Conservation (phyloP, 2,329 filamentous ascomycete genomes). For the Penicillium brevicompactum region DNA sequence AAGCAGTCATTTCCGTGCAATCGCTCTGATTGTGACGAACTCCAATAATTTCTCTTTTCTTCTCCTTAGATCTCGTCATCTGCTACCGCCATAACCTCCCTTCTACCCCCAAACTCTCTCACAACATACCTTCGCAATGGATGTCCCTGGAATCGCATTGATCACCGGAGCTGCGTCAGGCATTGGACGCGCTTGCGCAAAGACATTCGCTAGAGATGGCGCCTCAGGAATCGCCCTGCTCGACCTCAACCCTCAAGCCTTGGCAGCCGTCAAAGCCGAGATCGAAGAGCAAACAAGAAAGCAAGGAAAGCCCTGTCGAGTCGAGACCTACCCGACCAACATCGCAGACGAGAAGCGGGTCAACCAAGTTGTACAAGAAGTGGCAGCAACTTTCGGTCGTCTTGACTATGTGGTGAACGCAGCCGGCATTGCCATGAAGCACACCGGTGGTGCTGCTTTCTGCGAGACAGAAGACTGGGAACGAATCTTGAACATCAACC, state of each 20-base stretch:
- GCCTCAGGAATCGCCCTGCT: constrained; percentile 19
- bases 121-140: constrained; percentile 8
- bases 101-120: neutral
- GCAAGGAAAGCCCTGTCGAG: constrained; percentile 3
- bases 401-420: constrained; percentile 22
- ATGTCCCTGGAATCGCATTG: constrained; percentile 21
- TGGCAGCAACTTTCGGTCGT: constrained; percentile 16
- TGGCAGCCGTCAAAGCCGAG: constrained; percentile 14
- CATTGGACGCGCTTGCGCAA: constrained; percentile 19
- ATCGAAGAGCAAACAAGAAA: constrained; percentile 11
- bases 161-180: constrained; percentile 21
- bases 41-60: neutral
- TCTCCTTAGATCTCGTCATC: neutral
- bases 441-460: constrained; percentile 22
- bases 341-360: constrained; percentile 17
- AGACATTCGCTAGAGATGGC: constrained; percentile 15
- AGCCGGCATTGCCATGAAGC: constrained; percentile 28
- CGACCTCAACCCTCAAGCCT: constrained; percentile 12
- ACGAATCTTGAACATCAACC: constrained; percentile 46
- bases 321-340: constrained; percentile 15
- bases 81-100: neutral
- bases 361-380: constrained; percentile 11
- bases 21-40: neutral
- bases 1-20: neutral
- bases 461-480: constrained; percentile 40